Evolutionary conservation across 2,329 filamentous ascomycete species (phyloP), one percentile per base, ranked within the genome.

Genomic region (Byssoonygena ceratinophila): DNA sequence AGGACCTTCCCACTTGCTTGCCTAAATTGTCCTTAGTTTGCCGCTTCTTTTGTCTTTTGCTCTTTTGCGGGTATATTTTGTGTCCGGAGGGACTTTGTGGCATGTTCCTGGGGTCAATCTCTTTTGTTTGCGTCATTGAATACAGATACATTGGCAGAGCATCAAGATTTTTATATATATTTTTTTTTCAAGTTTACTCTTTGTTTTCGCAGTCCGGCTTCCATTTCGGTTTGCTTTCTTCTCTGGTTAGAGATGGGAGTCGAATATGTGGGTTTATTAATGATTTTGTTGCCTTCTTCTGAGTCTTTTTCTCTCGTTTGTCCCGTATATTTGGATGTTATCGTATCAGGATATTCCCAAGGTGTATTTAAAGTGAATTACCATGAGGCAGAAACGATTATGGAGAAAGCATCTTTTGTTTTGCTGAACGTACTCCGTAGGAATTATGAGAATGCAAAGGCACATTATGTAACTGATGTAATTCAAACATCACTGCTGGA

Each of bases 91-190:
- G 44, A 18, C n/a, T 34, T 46, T 46, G 44, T 25, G 44, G 44
- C 44, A 46, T 46, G 36, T 34, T 34, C 36, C 23, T 44, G 40
- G 40, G 40, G 40, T n/a, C 12, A 16, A 16, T 44, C n/a, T 44
- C 16, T 16, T 16, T 16, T 23, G 18, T 14, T 41, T 25, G 18
- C 39, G 20, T 29, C 11, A 44, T 40, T 40, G 37, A 40, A 23
- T 40, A 40, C 37, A 40, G 23, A 22, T 16, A 40, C 20, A 23
- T 23, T 12, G 18, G 37, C 37, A 22, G 37, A 8, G 37, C 37
- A 40, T 40, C 20, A 40, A 29, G 40, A 27, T n/a, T 27, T 16
- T n/a, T 43, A 8, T 12, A 11, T 39, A 4, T 41, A 8, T 25
- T 41, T 41, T 25, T 14, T 41, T 41, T 25, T 41, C n/a, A 14